Evolutionary conservation across 345 rosid species (phyloP).

Genomic region (Tarenaya hassleriana): DNA sequence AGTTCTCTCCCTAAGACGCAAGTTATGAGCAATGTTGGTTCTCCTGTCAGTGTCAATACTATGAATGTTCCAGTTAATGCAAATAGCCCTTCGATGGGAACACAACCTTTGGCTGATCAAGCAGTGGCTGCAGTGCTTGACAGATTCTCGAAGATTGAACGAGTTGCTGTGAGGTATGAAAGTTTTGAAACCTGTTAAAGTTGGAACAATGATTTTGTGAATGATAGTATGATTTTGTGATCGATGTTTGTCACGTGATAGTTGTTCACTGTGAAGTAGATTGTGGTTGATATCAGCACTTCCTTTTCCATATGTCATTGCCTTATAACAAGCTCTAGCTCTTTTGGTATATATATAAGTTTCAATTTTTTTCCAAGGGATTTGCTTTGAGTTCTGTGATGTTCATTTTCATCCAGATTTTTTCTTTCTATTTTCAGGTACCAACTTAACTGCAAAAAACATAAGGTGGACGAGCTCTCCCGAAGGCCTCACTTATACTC

Average conservation of each 20-base stretch:
- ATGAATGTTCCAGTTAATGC: conserved; percentile 56
- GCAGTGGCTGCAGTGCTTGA: conserved; percentile 54
- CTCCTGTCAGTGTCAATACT: conserved; percentile 90
- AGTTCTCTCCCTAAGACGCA: conserved; percentile 71
- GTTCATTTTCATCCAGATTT: conserved; percentile 20
- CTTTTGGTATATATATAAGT: conserved; percentile 13
- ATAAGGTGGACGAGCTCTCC: conserved; percentile 47
- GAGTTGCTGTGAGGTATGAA: conserved; percentile 57
- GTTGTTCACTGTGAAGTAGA: conserved; percentile 10
- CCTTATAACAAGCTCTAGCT: conserved; percentile 7
- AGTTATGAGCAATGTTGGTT: conserved; percentile 73
- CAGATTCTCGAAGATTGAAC: conserved; percentile 77
- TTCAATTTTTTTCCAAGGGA: background rate
- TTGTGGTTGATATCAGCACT: background rate
- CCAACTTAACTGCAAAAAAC: conserved; percentile 62
- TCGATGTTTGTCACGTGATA: background rate
- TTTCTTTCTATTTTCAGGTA: conserved; percentile 44
- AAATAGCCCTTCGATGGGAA: conserved; percentile 75
- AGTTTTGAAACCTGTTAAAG: conserved; percentile 8
- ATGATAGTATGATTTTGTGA: background rate
- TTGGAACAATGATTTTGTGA: background rate
- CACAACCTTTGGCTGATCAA: conserved; percentile 61
- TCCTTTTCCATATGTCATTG: conserved; percentile 9
- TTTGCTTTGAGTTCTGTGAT: no score
- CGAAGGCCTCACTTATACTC: conserved; percentile 39